Percentiles rank a stretch among this genome's conserved stretches.
These are phyloP conservation scores for Tricholoma bakamatsutake DNA, from an alignment of 768 basidiomycete genomes.

Conservation along the genomic window DNA sequence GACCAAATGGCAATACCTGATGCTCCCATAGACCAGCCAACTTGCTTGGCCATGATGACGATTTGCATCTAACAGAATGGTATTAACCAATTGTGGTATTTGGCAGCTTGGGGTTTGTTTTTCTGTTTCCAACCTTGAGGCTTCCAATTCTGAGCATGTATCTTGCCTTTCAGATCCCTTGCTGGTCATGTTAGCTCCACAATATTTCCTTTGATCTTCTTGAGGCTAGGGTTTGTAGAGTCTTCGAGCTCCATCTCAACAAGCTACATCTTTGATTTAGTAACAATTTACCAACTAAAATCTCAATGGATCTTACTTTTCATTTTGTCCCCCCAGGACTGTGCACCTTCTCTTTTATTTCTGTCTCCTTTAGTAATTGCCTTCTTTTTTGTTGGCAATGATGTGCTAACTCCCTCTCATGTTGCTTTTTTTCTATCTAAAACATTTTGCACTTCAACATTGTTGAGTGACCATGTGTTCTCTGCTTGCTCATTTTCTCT, in stretches of 20 bases:
- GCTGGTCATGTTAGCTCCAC: neutral
- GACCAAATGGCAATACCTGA: slow-evolving; percentile 13
- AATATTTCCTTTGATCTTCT: neutral
- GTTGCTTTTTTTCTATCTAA: neutral
- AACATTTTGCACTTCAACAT: neutral
- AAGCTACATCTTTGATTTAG: neutral
- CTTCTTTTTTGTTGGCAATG: neutral
- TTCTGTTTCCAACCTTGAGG: slow-evolving; percentile 1
- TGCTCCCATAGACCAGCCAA: neutral
- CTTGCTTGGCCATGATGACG: neutral
- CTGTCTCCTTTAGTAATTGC: neutral
- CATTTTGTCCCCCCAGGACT: slow-evolving; percentile 2
- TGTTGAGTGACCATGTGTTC: neutral
- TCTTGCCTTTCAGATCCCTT: neutral
- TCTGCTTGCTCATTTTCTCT: neutral
- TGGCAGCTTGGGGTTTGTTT: neutral
- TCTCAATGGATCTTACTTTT: neutral
- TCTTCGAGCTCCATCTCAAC: neutral
- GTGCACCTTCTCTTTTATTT: neutral
- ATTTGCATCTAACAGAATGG: neutral
- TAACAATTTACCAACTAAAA: neutral
- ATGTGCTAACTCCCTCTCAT: neutral
- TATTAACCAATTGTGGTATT: slow-evolving; percentile 3
- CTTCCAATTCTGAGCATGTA: neutral
- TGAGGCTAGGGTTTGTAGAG: neutral